phyloP scores from a whole-genome alignment of 345 rosid species.

The Hibiscus mutabilis region DNA sequence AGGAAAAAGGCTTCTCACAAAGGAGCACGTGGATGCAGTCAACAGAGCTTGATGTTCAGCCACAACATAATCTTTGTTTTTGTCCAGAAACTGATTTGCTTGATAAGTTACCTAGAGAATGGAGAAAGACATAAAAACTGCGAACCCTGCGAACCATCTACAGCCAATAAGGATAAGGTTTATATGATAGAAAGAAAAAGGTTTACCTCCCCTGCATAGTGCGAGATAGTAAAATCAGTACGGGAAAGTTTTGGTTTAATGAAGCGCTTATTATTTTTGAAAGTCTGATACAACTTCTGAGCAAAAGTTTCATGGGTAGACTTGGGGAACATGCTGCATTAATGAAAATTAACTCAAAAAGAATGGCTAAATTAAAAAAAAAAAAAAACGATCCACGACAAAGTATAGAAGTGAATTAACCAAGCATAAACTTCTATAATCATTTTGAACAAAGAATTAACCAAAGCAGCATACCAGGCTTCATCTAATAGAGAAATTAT shows the following conservation, averaged over 20 bases:
- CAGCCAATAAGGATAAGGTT: neutral
- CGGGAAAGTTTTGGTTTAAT: slow-evolving; percentile 69
- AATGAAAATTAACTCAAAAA: neutral
- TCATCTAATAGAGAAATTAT: slow-evolving; percentile 71
- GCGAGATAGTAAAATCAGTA: slow-evolving; percentile 66
- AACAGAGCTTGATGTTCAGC: slow-evolving; percentile 75
- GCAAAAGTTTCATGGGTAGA: slow-evolving; percentile 82
- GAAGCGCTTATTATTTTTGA: slow-evolving; percentile 63
- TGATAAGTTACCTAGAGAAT: slow-evolving; percentile 50
- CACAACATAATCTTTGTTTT: slow-evolving; percentile 72
- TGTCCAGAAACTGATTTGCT: slow-evolving; percentile 68
- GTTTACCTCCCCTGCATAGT: slow-evolving; percentile 69
- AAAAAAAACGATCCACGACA: neutral
- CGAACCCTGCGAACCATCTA: neutral
- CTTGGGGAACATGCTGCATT: slow-evolving; percentile 75
- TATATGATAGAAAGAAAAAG: neutral
- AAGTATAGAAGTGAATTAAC: neutral
- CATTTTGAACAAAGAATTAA: slow-evolving; percentile 5
- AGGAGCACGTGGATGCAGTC: slow-evolving; percentile 51
- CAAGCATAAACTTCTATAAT: slow-evolving; percentile 4
- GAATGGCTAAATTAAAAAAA: neutral
- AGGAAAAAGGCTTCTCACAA: slow-evolving; percentile 68
- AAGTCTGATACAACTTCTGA: slow-evolving; percentile 72
- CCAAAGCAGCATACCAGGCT: slow-evolving; percentile 48
- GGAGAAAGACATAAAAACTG: neutral